These are phyloP conservation scores for Gymnopilus dilepis DNA, from an alignment of 768 basidiomycete genomes.

Conservation along the genomic window DNA sequence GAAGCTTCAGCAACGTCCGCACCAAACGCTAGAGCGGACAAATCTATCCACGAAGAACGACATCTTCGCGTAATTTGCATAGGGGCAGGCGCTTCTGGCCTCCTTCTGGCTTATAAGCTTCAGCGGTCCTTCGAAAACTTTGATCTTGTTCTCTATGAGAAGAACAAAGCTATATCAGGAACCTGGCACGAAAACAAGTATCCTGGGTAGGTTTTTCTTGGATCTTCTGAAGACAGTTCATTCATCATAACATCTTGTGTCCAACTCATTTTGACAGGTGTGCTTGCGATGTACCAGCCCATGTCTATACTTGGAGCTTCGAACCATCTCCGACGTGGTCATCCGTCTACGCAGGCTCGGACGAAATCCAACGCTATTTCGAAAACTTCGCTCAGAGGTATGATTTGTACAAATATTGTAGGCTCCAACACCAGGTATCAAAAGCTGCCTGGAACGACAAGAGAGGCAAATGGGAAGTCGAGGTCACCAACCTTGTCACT, in stretches of 20 bases:
- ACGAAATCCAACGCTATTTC: slow-evolving; percentile 38
- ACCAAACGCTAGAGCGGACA: slow-evolving; percentile 4
- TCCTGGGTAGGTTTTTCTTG: slow-evolving; percentile 31
- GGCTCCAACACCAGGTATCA: slow-evolving; percentile 32
- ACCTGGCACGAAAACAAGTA: slow-evolving; percentile 44
- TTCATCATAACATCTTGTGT: too few species aligned
- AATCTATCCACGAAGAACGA: slow-evolving; percentile 35
- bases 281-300: slow-evolving; percentile 35
- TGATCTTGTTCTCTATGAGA: slow-evolving; percentile 37
- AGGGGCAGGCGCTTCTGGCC: slow-evolving; percentile 41
- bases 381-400: slow-evolving; percentile 35
- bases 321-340: slow-evolving; percentile 40
- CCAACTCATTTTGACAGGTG: slow-evolving; percentile 10
- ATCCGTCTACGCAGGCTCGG: slow-evolving; percentile 34
- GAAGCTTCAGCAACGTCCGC: background rate
- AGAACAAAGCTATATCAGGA: slow-evolving; percentile 36
- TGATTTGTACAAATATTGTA: slow-evolving; percentile 34
- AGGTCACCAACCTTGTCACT: slow-evolving; percentile 25
- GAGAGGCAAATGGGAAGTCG: slow-evolving; percentile 33
- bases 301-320: slow-evolving; percentile 38
- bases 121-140: slow-evolving; percentile 41
- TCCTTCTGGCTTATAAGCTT: slow-evolving; percentile 38
- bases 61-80: slow-evolving; percentile 37
- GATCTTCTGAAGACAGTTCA: too few species aligned
- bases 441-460: slow-evolving; percentile 34